Conservation (phyloP, 768 basidiomycete genomes). For the Plicaturopsis crispa region DNA sequence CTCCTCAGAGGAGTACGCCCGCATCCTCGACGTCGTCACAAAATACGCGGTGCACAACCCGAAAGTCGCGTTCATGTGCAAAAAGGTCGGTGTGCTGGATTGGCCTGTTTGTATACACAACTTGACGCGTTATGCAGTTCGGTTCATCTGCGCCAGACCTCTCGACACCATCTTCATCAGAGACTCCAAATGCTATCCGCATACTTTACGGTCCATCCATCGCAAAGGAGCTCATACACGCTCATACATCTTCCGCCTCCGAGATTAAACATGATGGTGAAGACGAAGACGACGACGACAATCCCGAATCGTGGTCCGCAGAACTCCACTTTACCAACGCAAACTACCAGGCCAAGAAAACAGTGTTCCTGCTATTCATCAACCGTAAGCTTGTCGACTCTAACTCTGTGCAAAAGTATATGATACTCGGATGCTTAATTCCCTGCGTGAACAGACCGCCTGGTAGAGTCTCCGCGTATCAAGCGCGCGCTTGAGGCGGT, state of each 20-base stretch:
- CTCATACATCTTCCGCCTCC: conserved; percentile 27
- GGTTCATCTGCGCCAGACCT: conserved; percentile 73
- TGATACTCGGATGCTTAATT: too few species aligned
- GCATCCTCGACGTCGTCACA: conserved; percentile 86
- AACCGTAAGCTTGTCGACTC: conserved; percentile 56
- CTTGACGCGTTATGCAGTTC: conserved; percentile 35
- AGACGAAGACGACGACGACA: conserved; percentile 20
- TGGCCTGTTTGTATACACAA: background rate
- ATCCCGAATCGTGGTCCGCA: conserved; percentile 55
- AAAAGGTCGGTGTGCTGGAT: conserved; percentile 51
- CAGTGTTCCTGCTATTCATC: conserved; percentile 83
- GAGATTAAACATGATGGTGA: conserved; percentile 19
- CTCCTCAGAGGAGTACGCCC: conserved; percentile 83
- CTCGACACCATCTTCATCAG: conserved; percentile 66
- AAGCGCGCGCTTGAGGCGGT: conserved; percentile 83
- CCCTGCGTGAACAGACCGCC: conserved; percentile 52
- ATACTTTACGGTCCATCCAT: conserved; percentile 76
- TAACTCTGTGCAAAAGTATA: too few species aligned
- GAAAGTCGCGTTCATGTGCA: conserved; percentile 80
- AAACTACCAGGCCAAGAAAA: conserved; percentile 87
- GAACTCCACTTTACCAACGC: conserved; percentile 77
- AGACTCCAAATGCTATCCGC: conserved; percentile 62
- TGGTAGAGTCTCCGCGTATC: conserved; percentile 84
- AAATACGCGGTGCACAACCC: conserved; percentile 95
- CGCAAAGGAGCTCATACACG: conserved; percentile 63